Percentiles rank a stretch among this genome's conserved stretches.
These are phyloP conservation scores for Acanthamoeba sp. DNA, from an alignment of 208 protist species.

Conservation along the genomic window DNA sequence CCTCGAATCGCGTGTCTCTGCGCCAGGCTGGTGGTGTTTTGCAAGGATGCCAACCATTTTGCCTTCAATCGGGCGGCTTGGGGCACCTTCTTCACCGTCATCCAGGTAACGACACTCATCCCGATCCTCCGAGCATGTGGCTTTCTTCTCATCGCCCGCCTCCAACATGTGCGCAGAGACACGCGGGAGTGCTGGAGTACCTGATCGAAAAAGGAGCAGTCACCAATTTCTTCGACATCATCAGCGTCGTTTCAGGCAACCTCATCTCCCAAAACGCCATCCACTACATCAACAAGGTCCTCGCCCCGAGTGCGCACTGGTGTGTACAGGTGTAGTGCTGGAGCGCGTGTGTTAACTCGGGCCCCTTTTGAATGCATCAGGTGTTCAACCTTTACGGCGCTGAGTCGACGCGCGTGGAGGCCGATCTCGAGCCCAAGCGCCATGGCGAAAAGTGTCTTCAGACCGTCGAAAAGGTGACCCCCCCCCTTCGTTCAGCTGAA, in stretches of 20 bases:
- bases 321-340: not conserved
- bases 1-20: not conserved
- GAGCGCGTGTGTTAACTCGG: not conserved
- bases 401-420: not conserved
- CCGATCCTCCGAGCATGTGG: not conserved
- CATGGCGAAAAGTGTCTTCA: slow-evolving; percentile 45
- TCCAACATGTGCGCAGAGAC: too few species aligned
- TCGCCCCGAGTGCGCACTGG: not conserved
- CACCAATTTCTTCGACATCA: slow-evolving; percentile 54
- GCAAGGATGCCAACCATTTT: slow-evolving; percentile 14
- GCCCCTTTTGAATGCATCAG: not conserved
- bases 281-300: slow-evolving; percentile 71
- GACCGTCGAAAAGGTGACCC: slow-evolving; percentile 29
- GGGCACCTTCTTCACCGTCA: slow-evolving; percentile 57
- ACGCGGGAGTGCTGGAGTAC: slow-evolving; percentile 50
- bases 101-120: slow-evolving; percentile 41
- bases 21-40: slow-evolving; percentile 24
- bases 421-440: not conserved
- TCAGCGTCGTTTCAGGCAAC: slow-evolving; percentile 67
- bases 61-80: slow-evolving; percentile 59
- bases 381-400: slow-evolving; percentile 11
- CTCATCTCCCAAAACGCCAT: slow-evolving; percentile 51
- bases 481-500: too few species aligned
- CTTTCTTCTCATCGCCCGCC: not conserved
- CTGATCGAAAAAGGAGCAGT: slow-evolving; percentile 28